Evolutionary conservation across 176 grass and related monocot genomes (phyloP), one percentile per base, ranked within the genome.

Genomic region (Metroxylon sagu): DNA sequence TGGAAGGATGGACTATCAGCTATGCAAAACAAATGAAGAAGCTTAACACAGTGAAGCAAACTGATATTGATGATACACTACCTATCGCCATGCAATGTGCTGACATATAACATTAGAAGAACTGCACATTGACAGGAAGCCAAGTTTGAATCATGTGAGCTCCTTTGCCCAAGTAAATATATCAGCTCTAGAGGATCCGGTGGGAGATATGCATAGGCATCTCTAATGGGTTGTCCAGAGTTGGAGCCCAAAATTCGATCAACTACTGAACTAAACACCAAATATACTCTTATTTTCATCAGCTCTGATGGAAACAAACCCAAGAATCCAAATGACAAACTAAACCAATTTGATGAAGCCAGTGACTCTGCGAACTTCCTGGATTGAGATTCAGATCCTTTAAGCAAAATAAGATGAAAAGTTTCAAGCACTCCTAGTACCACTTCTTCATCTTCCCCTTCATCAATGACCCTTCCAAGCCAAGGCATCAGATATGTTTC

Each of bases 331-430:
- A 90, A 96, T 48, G 86, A 90, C 50, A 96, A 74, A 60, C 72
- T 71, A 69, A 96, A 96, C 92, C 86, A 96, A 77, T 80, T 90
- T 52, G 86, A 85, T 4, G 65, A 82, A 17, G 66, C 68, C 52
- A 96, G 72, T 35, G 73, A 58, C 52, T 86, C 76, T 70, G 92
- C 80, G 77, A 96, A 90, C 29, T 70, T 65, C 17, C 68, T 27
- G 4, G 78, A 52, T 52, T 72, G 75, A 50, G 73, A 75, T 4
- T 70, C 60, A 62, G 75, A 85, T 69, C 83, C 60, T 10, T 53
- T 85, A 52, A 89, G 85, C 52, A 96, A 81, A 76, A 96, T 64
- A 71, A 83, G 55, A 75, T 85, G 77, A 80, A 96, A 90, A 79
- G 76, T 81, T 66, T 96, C 75, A 74, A 96, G 77, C 62, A 96